Conservation (phyloP, 805 yeast species). For the Babjeviella inositovora region DNA sequence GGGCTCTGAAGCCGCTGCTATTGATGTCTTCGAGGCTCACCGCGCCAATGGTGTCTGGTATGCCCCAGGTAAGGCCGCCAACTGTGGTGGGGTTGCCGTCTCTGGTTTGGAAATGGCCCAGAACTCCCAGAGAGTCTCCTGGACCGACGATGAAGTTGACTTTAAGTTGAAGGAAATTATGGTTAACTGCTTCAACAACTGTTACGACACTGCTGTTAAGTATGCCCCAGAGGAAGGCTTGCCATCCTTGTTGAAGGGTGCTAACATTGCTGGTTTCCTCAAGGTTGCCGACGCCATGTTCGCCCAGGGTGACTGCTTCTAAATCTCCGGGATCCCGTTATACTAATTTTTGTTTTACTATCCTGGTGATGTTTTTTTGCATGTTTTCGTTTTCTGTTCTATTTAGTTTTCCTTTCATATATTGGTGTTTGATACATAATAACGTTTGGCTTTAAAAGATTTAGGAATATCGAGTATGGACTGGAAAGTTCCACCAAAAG, state of each 20-base stretch:
- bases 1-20: slow-evolving; percentile 98
- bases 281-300: slow-evolving; percentile 98
- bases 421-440: too few relatives aligned
- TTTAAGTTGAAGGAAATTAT: slow-evolving; percentile 79
- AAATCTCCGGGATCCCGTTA: too few relatives aligned
- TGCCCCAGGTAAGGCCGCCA: slow-evolving; percentile 99
- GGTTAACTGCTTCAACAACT: slow-evolving; percentile 85
- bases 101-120: slow-evolving; percentile 99
- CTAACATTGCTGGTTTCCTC: slow-evolving; percentile 97
- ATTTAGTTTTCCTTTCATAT: too few relatives aligned
- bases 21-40: slow-evolving; percentile 81
- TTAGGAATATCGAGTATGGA: too few relatives aligned
- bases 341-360: too few relatives aligned
- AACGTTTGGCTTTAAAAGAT: too few relatives aligned
- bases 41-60: slow-evolving; percentile 73
- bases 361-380: too few relatives aligned
- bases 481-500: too few relatives aligned
- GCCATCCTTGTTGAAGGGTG: slow-evolving; percentile 97
- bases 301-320: slow-evolving; percentile 78
- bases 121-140: slow-evolving; percentile 84
- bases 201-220: slow-evolving; percentile 73
- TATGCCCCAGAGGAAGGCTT: slow-evolving; percentile 63
- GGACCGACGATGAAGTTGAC: slow-evolving; percentile 93
- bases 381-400: too few relatives aligned
- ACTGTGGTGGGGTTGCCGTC: slow-evolving; percentile 99